Evolutionary conservation across 495 filamentous ascomycete species (phyloP).

Genomic region (Monascus purpureus): DNA sequence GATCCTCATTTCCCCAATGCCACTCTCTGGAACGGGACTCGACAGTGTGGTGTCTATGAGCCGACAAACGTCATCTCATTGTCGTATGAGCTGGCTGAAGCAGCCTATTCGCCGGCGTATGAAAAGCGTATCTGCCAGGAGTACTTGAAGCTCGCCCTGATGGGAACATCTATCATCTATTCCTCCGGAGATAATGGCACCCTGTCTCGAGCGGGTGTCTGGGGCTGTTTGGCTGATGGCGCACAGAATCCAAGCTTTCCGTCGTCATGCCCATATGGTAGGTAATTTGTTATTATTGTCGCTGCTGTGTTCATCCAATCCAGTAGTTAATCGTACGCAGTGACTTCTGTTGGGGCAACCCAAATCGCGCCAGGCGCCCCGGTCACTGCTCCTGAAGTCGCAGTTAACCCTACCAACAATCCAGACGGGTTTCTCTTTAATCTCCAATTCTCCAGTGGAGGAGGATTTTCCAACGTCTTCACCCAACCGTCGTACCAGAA

Average conservation of each 20-base stretch:
- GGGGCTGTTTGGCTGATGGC: too few species aligned
- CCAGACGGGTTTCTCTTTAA: too few species aligned
- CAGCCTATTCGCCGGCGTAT: slow-evolving; percentile 19
- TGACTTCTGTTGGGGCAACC: slow-evolving; percentile 23
- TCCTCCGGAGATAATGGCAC: slow-evolving; percentile 30
- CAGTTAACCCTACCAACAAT: background rate
- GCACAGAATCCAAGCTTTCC: too few species aligned
- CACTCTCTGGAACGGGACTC: slow-evolving; percentile 19
- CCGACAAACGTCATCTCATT: slow-evolving; percentile 33
- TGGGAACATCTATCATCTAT: slow-evolving; percentile 24
- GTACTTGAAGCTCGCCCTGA: slow-evolving; percentile 29
- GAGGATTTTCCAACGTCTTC: background rate
- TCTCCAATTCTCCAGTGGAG: background rate
- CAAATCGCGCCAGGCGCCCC: slow-evolving; percentile 11
- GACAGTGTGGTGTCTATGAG: slow-evolving; percentile 26
- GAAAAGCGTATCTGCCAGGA: slow-evolving; percentile 25
- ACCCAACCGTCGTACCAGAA: background rate
- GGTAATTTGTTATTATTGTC: slow-evolving; percentile 17
- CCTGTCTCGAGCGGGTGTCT: slow-evolving; percentile 8
- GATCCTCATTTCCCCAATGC: slow-evolving; percentile 25
- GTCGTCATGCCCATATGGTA: too few species aligned
- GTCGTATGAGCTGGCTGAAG: slow-evolving; percentile 29
- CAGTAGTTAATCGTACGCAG: background rate
- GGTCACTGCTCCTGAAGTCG: slow-evolving; percentile 5
- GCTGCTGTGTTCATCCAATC: slow-evolving; percentile 12